These are phyloP conservation scores for Coniella vitis DNA, from an alignment of 2,329 filamentous ascomycete genomes.

Conservation along the genomic window DNA sequence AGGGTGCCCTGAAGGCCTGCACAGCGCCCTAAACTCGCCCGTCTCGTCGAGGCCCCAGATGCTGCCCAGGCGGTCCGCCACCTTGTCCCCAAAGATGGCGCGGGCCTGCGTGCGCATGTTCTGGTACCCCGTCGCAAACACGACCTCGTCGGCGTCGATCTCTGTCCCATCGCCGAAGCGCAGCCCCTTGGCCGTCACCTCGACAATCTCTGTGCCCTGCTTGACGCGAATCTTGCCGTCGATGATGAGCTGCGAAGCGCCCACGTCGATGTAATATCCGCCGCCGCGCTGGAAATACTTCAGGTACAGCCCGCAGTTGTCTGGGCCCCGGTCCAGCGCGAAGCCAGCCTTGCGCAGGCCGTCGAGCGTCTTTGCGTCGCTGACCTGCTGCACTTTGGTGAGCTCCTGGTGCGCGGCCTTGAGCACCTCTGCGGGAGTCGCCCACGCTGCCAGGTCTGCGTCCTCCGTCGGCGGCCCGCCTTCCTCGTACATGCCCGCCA, in stretches of 20 bases:
- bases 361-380: conserved; percentile 32
- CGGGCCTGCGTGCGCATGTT: conserved; percentile 60
- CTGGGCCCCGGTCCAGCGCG: conserved; percentile 50
- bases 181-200: conserved; percentile 39
- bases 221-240: conserved; percentile 59
- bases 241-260: conserved; percentile 53
- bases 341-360: conserved; percentile 53
- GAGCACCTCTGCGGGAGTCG: conserved; percentile 50
- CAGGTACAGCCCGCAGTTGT: conserved; percentile 48
- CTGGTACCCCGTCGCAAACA: conserved; percentile 59
- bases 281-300: conserved; percentile 62
- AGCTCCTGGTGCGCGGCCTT: conserved; percentile 48
- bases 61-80: conserved; percentile 51
- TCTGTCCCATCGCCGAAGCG: conserved; percentile 47
- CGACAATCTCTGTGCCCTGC: conserved; percentile 48
- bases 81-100: conserved; percentile 53
- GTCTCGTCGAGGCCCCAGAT: conserved; percentile 57
- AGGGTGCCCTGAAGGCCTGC: conserved; percentile 53
- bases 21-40: conserved; percentile 50
- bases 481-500: conserved; percentile 46
- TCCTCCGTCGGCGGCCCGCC: conserved; percentile 56
- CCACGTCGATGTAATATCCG: conserved; percentile 66
- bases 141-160: conserved; percentile 55
- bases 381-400: conserved; percentile 26
- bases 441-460: conserved; percentile 54